Conservation (phyloP, 2,329 filamentous ascomycete genomes). For the Talaromyces marneffei region DNA sequence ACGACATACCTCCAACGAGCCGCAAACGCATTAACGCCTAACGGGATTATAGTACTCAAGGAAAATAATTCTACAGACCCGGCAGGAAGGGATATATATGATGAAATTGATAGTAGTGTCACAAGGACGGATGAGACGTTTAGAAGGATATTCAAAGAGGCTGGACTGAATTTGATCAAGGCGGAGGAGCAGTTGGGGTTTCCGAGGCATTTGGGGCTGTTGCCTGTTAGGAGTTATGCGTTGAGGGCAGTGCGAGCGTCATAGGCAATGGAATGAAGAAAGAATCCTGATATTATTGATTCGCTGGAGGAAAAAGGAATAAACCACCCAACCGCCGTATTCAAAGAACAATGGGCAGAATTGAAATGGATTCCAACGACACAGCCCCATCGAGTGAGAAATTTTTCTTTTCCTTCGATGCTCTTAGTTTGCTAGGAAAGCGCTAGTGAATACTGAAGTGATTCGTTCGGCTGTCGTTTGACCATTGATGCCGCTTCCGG, state of each 20-base stretch:
- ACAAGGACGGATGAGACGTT: conserved; percentile 73
- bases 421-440: neutral
- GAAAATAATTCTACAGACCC: conserved; percentile 64
- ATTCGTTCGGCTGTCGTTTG: conserved; percentile 6
- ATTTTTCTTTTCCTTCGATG: neutral
- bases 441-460: neutral
- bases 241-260: conserved; percentile 48
- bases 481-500: conserved; percentile 1
- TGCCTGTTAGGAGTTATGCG: conserved; percentile 73
- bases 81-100: conserved; percentile 61
- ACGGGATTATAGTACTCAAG: conserved; percentile 61
- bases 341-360: neutral
- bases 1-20: conserved; percentile 61
- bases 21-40: conserved; percentile 42
- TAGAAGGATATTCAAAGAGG: conserved; percentile 60
- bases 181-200: conserved; percentile 70
- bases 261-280: neutral
- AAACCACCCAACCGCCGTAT: neutral
- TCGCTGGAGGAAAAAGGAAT: neutral
- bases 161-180: conserved; percentile 62
- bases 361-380: neutral
- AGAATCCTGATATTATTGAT: neutral
- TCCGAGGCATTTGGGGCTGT: conserved; percentile 55
- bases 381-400: neutral
- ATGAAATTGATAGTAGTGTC: conserved; percentile 69